Conservation (phyloP, 257 asterid species). For the Rubia yunnanensis region DNA sequence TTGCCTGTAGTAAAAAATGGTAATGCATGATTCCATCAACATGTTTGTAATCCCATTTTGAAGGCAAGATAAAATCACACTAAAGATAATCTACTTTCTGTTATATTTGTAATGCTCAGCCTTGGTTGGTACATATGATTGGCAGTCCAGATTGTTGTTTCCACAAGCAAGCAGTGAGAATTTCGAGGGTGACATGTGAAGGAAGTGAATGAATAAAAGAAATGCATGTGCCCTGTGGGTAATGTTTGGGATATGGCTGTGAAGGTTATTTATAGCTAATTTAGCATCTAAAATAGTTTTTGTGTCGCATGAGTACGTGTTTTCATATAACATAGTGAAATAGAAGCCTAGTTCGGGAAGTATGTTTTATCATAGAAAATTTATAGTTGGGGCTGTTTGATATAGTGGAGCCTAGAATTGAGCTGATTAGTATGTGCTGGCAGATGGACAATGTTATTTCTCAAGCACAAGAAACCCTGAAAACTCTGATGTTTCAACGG, state of each 20-base stretch:
- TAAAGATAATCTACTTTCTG: neutral
- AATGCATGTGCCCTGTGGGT: neutral
- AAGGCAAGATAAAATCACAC: neutral
- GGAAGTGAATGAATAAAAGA: neutral
- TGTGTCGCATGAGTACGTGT: neutral
- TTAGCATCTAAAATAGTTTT: too few relatives aligned
- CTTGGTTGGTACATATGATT: neutral
- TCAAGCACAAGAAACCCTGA: slow-evolving; percentile 94
- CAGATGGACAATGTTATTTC: slow-evolving; percentile 88
- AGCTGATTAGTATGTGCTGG: slow-evolving; percentile 18
- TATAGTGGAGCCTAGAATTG: neutral
- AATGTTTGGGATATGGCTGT: too few relatives aligned
- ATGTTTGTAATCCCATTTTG: neutral
- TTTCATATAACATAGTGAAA: too few relatives aligned
- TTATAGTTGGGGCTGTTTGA: neutral
- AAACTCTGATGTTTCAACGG: slow-evolving; percentile 76
- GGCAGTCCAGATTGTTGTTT: neutral
- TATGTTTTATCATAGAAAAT: too few relatives aligned
- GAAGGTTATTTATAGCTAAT: too few relatives aligned
- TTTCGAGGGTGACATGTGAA: too few relatives aligned
- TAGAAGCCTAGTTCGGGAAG: too few relatives aligned
- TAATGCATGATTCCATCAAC: neutral
- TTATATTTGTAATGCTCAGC: neutral
- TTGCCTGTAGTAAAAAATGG: neutral
- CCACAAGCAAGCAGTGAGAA: too few relatives aligned